These are phyloP conservation scores for Taxillus chinensis DNA, from an alignment of 164 flowering plant genomes.

Conservation along the genomic window DNA sequence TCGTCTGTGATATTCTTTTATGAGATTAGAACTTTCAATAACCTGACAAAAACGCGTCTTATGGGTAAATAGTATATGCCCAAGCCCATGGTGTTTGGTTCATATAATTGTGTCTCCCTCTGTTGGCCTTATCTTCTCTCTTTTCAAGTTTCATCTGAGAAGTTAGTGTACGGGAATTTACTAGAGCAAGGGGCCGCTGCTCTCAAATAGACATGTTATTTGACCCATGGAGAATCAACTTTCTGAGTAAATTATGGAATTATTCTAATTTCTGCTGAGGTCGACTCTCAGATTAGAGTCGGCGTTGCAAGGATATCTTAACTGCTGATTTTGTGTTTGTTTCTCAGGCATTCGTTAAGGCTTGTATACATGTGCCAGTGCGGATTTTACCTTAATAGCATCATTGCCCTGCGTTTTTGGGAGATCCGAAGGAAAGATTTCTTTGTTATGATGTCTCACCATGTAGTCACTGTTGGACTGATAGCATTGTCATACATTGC, in stretches of 20 bases:
- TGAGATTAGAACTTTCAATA: neutral
- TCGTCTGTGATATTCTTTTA: neutral
- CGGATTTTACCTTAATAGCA: neutral
- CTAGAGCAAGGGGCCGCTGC: too few relatives aligned
- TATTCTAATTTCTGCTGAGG: neutral
- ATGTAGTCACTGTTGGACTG: neutral
- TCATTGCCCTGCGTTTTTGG: neutral
- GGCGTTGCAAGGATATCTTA: neutral
- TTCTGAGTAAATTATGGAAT: too few relatives aligned
- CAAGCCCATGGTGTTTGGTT: too few relatives aligned
- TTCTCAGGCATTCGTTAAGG: neutral
- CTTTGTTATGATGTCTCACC: neutral
- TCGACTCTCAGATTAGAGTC: neutral
- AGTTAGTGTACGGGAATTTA: too few relatives aligned
- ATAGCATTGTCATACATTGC: neutral
- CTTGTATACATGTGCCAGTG: neutral
- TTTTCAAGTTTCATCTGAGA: too few relatives aligned
- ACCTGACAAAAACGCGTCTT: too few relatives aligned
- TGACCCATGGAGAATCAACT: too few relatives aligned
- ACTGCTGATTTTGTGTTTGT: neutral
- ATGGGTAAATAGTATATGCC: too few relatives aligned
- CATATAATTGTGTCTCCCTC: too few relatives aligned
- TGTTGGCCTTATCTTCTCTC: too few relatives aligned
- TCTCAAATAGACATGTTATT: too few relatives aligned
- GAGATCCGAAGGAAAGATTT: neutral